Evolutionary conservation across 768 basidiomycete species (phyloP).

Genomic region (Mycena haematopus): DNA sequence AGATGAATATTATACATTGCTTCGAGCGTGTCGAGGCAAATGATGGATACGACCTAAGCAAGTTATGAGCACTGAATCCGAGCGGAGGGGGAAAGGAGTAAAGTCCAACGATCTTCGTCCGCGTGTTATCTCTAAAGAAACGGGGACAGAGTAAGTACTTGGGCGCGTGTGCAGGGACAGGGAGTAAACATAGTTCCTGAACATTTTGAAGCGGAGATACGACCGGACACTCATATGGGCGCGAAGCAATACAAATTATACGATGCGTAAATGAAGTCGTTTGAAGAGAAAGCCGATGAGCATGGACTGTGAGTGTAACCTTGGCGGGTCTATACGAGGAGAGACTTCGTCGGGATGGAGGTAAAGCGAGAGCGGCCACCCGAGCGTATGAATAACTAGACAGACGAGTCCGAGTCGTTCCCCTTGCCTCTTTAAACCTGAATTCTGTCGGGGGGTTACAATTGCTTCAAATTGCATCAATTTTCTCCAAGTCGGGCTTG

Average conservation of each 20-base stretch:
- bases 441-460: too few species aligned
- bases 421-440: too few species aligned
- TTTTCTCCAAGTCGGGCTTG: too few species aligned
- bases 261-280: neutral
- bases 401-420: too few species aligned
- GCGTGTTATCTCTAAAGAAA: conserved; percentile 27
- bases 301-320: neutral
- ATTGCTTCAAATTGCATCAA: too few species aligned
- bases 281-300: neutral
- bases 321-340: too few species aligned
- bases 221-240: neutral
- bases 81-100: too few species aligned
- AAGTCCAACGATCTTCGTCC: neutral
- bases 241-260: neutral
- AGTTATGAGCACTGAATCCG: too few species aligned
- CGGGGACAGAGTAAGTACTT: conserved; percentile 32
- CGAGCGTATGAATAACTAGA: too few species aligned
- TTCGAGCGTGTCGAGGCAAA: conserved; percentile 48
- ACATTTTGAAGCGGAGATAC: neutral
- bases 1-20: conserved; percentile 18
- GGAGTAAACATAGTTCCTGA: neutral
- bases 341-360: neutral
- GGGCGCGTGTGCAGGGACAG: conserved; percentile 6
- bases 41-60: conserved; percentile 19
- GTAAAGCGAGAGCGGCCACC: neutral